phyloP scores from a whole-genome alignment of 257 asterid species.

The Lantana camara region DNA sequence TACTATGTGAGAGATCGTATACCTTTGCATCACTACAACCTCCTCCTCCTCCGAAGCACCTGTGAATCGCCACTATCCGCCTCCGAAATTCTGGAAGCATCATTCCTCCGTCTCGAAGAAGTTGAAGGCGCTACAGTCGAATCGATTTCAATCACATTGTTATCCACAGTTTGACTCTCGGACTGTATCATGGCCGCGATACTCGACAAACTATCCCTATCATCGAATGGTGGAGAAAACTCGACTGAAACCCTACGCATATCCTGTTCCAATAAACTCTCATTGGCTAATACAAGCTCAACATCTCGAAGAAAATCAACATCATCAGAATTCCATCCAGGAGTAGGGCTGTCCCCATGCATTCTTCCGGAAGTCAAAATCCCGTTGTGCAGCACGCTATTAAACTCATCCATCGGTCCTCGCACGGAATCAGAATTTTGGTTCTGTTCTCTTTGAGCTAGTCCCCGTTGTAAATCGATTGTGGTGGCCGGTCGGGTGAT shows the following conservation, averaged over 20 bases:
- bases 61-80: slow-evolving; percentile 73
- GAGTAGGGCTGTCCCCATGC: slow-evolving; percentile 50
- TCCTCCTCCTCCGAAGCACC: slow-evolving; percentile 64
- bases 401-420: slow-evolving; percentile 36
- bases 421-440: slow-evolving; percentile 13
- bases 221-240: slow-evolving; percentile 44
- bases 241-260: slow-evolving; percentile 32
- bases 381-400: slow-evolving; percentile 46
- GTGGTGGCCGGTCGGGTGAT: slow-evolving; percentile 46
- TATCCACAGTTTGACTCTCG: slow-evolving; percentile 67
- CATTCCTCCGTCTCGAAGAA: slow-evolving; percentile 64
- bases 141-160: slow-evolving; percentile 57
- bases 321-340: too few species aligned
- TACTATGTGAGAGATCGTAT: too few species aligned
- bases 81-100: slow-evolving; percentile 58
- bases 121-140: slow-evolving; percentile 53
- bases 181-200: slow-evolving; percentile 72
- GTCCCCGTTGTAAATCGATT: slow-evolving; percentile 31
- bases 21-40: too few species aligned
- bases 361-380: slow-evolving; percentile 56
- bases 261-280: slow-evolving; percentile 49
- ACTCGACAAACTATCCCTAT: slow-evolving; percentile 65
- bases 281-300: slow-evolving; percentile 38
- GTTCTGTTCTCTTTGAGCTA: slow-evolving; percentile 39
- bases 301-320: too few species aligned